phyloP scores from a whole-genome alignment of 768 basidiomycete genomes.

The Albatrellus ellisii region DNA sequence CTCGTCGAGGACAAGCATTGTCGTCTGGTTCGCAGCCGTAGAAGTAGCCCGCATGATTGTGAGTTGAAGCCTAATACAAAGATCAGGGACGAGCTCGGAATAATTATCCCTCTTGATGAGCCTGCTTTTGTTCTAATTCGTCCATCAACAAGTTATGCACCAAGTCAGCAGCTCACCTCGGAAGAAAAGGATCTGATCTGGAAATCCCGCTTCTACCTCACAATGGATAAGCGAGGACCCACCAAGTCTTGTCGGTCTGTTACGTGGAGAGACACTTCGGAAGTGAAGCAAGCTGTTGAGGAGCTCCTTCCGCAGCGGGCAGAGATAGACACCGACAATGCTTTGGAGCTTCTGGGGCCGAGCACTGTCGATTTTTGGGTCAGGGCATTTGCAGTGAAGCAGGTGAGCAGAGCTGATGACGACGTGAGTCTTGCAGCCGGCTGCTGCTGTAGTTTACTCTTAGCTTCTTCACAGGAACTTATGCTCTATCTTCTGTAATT shows the following conservation, averaged over 20 bases:
- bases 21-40: slow-evolving; percentile 84
- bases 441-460: neutral
- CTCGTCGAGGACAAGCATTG: slow-evolving; percentile 97
- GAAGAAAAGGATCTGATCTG: slow-evolving; percentile 95
- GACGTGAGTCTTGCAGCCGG: slow-evolving; percentile 42
- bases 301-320: slow-evolving; percentile 93
- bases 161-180: slow-evolving; percentile 72
- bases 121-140: neutral
- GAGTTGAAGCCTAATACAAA: slow-evolving; percentile 97
- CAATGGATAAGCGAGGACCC: slow-evolving; percentile 80
- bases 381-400: slow-evolving; percentile 85
- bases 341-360: slow-evolving; percentile 87
- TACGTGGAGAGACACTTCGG: slow-evolving; percentile 90
- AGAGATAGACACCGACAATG: slow-evolving; percentile 93
- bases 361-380: slow-evolving; percentile 84
- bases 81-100: slow-evolving; percentile 84
- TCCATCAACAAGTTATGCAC: slow-evolving; percentile 63
- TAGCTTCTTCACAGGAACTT: slow-evolving; percentile 50
- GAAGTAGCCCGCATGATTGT: slow-evolving; percentile 87
- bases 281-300: slow-evolving; percentile 97
- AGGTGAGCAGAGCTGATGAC: slow-evolving; percentile 84
- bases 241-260: slow-evolving; percentile 98
- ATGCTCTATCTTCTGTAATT: slow-evolving; percentile 87
- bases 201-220: slow-evolving; percentile 97
- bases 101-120: slow-evolving; percentile 24